Percentiles rank a stretch among this genome's conserved stretches.
These are phyloP conservation scores for Colletotrichum lentis DNA, from an alignment of 2,329 filamentous ascomycete species.

Conservation along the genomic window DNA sequence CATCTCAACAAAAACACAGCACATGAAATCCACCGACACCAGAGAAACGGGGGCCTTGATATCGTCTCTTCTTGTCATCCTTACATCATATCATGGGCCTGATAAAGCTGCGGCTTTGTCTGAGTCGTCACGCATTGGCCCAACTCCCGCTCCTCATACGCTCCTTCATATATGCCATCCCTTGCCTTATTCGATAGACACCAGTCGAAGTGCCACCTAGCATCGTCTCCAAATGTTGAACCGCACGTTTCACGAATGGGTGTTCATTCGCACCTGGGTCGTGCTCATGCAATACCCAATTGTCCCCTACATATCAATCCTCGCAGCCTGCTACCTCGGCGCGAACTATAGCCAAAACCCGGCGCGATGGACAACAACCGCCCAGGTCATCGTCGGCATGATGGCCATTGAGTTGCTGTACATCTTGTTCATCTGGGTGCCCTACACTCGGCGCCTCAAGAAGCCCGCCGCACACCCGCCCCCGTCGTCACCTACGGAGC, in stretches of 20 bases:
- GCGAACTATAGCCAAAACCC: constrained; percentile 33
- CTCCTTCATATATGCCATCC: not conserved
- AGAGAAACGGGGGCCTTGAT: not conserved
- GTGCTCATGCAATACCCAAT: constrained; percentile 58
- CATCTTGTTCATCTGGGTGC: constrained; percentile 53
- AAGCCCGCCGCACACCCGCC: constrained; percentile 52
- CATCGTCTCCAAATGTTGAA: constrained; percentile 22
- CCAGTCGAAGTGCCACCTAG: not conserved
- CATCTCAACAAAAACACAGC: constrained; percentile 13
- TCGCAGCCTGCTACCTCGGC: constrained; percentile 41
- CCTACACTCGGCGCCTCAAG: constrained; percentile 52
- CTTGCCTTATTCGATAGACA: not conserved
- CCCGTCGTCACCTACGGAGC: constrained; percentile 54
- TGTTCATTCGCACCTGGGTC: constrained; percentile 57
- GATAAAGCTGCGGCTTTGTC: not conserved
- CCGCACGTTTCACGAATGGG: constrained; percentile 38
- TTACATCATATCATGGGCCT: not conserved
- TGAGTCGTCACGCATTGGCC: not conserved
- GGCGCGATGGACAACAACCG: constrained; percentile 43
- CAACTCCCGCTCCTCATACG: not conserved
- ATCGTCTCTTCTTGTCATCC: not conserved
- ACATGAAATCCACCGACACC: not conserved
- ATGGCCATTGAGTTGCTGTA: constrained; percentile 54
- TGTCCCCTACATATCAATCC: constrained; percentile 52
- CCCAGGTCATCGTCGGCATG: constrained; percentile 6